phyloP scores from a whole-genome alignment of 495 filamentous ascomycete genomes.

The Lasiosphaeris hirsuta region DNA sequence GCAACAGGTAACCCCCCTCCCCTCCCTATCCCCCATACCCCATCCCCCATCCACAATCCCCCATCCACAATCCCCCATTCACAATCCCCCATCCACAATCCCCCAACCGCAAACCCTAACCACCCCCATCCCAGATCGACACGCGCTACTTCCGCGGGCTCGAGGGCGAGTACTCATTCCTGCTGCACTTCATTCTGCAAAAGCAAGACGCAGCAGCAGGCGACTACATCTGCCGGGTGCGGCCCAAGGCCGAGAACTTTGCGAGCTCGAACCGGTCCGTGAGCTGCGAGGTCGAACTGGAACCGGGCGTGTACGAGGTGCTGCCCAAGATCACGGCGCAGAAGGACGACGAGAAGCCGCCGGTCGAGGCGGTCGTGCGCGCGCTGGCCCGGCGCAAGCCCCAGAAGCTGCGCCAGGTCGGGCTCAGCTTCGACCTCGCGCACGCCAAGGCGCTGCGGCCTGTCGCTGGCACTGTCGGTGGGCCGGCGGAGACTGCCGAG shows the following conservation, averaged over 20 bases:
- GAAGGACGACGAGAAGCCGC: constrained; percentile 36
- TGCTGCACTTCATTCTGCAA: constrained; percentile 66
- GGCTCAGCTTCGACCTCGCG: constrained; percentile 65
- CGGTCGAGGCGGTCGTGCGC: constrained; percentile 55
- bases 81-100: too few relatives aligned
- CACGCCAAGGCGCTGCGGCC: constrained; percentile 60
- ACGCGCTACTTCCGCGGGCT: constrained; percentile 67
- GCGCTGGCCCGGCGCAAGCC: constrained; percentile 50
- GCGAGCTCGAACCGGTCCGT: constrained; percentile 60
- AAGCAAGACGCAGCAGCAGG: constrained; percentile 59
- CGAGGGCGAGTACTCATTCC: constrained; percentile 63
- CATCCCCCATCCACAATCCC: too few relatives aligned
- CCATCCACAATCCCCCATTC: too few relatives aligned
- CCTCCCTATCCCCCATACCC: background rate
- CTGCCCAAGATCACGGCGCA: constrained; percentile 66
- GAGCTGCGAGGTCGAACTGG: constrained; percentile 64
- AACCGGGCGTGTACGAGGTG: constrained; percentile 65
- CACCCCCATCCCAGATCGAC: constrained; percentile 46
- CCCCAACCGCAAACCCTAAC: background rate
- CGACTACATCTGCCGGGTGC: constrained; percentile 67
- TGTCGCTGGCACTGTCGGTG: constrained; percentile 41
- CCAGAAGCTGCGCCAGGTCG: constrained; percentile 69
- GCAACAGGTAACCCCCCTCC: constrained; percentile 42
- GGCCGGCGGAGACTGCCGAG: constrained; percentile 12
- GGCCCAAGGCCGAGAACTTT: constrained; percentile 17